phyloP scores from a whole-genome alignment of 768 basidiomycete species.

The Myochromella boudieri region DNA sequence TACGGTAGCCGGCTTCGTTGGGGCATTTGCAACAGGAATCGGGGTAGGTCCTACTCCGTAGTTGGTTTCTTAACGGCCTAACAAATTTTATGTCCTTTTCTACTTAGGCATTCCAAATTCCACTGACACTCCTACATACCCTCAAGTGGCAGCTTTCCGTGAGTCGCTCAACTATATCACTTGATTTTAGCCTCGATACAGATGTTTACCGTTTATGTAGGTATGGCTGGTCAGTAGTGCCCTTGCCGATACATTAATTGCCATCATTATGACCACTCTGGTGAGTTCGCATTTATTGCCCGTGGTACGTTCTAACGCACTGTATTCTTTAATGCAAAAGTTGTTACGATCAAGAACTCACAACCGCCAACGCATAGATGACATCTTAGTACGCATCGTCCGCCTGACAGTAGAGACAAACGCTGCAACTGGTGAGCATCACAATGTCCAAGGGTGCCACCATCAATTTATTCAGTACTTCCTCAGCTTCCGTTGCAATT shows the following conservation, averaged over 20 bases:
- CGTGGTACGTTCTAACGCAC: no score
- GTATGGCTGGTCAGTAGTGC: background rate
- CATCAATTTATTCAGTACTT: no score
- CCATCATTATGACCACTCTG: background rate
- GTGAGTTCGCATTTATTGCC: background rate
- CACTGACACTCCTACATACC: background rate
- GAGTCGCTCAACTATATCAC: background rate
- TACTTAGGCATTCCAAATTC: background rate
- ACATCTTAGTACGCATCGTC: slow-evolving; percentile 10
- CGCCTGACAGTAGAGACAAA: slow-evolving; percentile 17
- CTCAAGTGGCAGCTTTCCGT: background rate
- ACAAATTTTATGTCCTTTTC: background rate
- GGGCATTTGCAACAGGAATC: background rate
- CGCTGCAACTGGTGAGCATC: slow-evolving; percentile 6
- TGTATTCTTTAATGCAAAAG: no score
- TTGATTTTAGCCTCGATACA: no score
- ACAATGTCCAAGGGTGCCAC: background rate
- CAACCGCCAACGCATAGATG: slow-evolving; percentile 7
- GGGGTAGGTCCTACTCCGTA: background rate
- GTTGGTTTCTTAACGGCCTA: background rate
- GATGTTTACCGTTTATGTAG: background rate
- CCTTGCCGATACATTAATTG: background rate
- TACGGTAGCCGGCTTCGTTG: background rate
- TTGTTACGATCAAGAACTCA: slow-evolving; percentile 11
- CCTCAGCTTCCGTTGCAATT: slow-evolving; percentile 12